Conservation (phyloP, 2,329 filamentous ascomycete genomes). For the Sclerotinia borealis region DNA sequence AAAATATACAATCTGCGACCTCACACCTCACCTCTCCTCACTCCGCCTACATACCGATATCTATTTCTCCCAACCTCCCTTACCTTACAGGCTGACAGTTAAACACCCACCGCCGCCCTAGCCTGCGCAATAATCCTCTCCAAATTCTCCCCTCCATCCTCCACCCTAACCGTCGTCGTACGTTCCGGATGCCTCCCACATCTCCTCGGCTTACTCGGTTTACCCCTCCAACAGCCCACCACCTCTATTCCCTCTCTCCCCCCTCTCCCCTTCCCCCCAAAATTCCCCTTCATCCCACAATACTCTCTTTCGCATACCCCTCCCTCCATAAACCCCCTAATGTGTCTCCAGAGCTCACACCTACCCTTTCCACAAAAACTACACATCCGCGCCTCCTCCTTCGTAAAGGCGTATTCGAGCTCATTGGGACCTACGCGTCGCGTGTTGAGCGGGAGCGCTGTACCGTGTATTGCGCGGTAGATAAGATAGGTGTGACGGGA, state of each 20-base stretch:
- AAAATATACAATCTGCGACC: too few relatives aligned
- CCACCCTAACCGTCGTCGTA: constrained; percentile 26
- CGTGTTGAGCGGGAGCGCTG: constrained; percentile 48
- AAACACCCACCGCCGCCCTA: constrained; percentile 1
- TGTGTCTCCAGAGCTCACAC: constrained; percentile 58
- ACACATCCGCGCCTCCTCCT: constrained; percentile 56
- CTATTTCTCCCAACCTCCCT: not conserved
- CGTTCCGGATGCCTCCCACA: constrained; percentile 48
- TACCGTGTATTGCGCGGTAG: constrained; percentile 48
- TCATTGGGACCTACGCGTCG: constrained; percentile 56
- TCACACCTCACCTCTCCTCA: too few relatives aligned
- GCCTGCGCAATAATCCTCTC: constrained; percentile 8
- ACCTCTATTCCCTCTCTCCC: constrained; percentile 35
- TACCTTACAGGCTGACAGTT: too few relatives aligned
- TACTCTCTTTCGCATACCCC: constrained; percentile 44
- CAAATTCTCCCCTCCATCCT: constrained; percentile 13
- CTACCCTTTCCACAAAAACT: constrained; percentile 55
- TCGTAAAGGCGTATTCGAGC: constrained; percentile 58
- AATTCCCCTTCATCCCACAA: constrained; percentile 54
- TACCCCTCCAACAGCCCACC: constrained; percentile 52
- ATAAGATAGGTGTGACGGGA: constrained; percentile 53
- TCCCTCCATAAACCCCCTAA: constrained; percentile 53
- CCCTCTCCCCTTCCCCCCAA: constrained; percentile 42
- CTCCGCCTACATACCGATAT: too few relatives aligned
- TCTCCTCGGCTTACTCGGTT: constrained; percentile 50